A percentile compares a stretch with the other conserved stretches of the same genome.
phyloP scores from a whole-genome alignment of 345 rosid species.

The Salix viminalis region DNA sequence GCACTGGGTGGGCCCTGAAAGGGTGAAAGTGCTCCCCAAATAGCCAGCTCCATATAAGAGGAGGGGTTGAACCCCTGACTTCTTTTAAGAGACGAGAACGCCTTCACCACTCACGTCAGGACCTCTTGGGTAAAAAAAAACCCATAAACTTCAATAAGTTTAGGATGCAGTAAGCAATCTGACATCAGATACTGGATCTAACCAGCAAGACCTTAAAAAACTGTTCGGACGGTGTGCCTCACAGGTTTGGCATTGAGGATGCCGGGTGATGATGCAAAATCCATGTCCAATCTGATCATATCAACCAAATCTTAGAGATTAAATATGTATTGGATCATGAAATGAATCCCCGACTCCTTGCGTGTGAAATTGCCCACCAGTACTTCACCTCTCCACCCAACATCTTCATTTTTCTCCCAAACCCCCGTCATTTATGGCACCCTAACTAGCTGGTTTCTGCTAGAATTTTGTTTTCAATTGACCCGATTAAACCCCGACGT shows the following conservation, averaged over 20 bases:
- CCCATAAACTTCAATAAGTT: background rate
- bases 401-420: background rate
- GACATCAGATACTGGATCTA: background rate
- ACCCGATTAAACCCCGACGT: no score
- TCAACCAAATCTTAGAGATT: slow-evolving; percentile 21
- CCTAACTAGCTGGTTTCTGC: no score
- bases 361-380: slow-evolving; percentile 36
- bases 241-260: slow-evolving; percentile 18
- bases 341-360: slow-evolving; percentile 2
- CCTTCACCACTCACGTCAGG: no score
- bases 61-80: no score
- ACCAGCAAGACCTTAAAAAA: background rate
- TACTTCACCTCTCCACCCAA: background rate
- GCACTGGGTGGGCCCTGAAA: no score
- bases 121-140: no score
- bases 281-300: background rate
- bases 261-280: background rate
- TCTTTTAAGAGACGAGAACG: no score
- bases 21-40: no score
- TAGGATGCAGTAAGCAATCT: background rate
- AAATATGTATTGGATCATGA: background rate
- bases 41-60: no score
- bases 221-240: slow-evolving; percentile 16
- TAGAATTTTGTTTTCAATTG: no score
- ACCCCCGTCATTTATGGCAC: background rate